phyloP scores from a whole-genome alignment of 2,329 filamentous ascomycete genomes.

The Raffaelea deltoideospora region DNA sequence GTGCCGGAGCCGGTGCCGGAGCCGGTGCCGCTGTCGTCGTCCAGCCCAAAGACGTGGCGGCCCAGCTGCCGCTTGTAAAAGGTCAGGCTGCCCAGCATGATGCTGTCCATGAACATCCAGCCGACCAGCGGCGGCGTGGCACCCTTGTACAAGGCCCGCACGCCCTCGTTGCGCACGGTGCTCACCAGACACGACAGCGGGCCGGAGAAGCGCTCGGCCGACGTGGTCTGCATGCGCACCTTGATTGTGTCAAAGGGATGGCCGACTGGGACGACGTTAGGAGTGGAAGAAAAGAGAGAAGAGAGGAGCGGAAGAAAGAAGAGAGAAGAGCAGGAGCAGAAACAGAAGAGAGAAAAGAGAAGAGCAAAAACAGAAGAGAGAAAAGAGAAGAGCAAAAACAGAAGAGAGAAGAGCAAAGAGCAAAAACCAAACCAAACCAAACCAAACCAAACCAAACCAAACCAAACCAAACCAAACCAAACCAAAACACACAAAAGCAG shows the following conservation, averaged over 20 bases:
- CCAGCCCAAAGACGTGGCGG: constrained; percentile 52
- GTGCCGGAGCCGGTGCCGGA: no score
- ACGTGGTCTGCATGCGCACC: constrained; percentile 82
- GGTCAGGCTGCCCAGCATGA: constrained; percentile 84
- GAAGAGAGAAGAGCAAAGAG: no score
- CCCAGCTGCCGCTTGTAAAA: constrained; percentile 76
- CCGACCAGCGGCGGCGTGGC: constrained; percentile 82
- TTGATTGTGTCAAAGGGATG: constrained; percentile 92
- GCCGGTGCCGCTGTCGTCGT: constrained; percentile 30
- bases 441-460: no score
- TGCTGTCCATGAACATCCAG: constrained; percentile 95
- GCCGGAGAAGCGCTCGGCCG: constrained; percentile 62
- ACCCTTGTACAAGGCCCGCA: constrained; percentile 83
- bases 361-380: neutral
- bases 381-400: no score
- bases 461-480: no score
- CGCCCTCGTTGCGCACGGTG: constrained; percentile 73
- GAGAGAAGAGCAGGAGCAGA: neutral
- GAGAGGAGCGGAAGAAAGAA: neutral
- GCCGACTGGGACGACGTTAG: constrained; percentile 29
- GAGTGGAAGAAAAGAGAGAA: neutral
- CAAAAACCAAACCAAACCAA: no score
- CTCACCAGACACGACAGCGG: constrained; percentile 74
- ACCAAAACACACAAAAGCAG: no score
- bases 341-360: neutral